Evolutionary conservation across 2,329 filamentous ascomycete genomes (phyloP).

Genomic region (Cladosporium sp.): DNA sequence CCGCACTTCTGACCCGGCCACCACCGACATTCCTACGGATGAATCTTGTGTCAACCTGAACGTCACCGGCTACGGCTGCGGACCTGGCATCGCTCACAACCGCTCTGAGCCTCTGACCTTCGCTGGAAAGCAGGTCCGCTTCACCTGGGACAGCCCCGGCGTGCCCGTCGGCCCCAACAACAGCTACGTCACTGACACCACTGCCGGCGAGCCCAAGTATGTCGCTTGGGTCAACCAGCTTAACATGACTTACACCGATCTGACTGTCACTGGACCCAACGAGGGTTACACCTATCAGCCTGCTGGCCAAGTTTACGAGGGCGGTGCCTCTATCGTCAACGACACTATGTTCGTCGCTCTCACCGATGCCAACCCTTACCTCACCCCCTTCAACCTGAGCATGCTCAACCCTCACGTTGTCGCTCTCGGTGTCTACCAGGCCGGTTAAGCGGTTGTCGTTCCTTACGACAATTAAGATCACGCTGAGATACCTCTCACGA

Average conservation of each 20-base stretch:
- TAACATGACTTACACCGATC: constrained; percentile 48
- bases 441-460: constrained; percentile 50
- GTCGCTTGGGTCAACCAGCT: constrained; percentile 76
- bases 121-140: constrained; percentile 65
- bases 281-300: constrained; percentile 70
- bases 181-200: constrained; percentile 65
- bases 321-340: constrained; percentile 64
- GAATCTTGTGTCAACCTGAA: constrained; percentile 58
- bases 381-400: constrained; percentile 73
- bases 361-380: constrained; percentile 63
- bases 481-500: too few relatives aligned
- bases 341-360: constrained; percentile 76
- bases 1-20: constrained; percentile 53
- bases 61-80: constrained; percentile 53
- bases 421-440: constrained; percentile 71
- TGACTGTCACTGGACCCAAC: constrained; percentile 61
- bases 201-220: constrained; percentile 57
- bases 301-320: constrained; percentile 60
- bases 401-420: constrained; percentile 73
- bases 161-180: constrained; percentile 72
- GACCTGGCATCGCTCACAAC: constrained; percentile 64
- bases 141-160: constrained; percentile 70
- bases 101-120: constrained; percentile 67
- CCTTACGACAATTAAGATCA: too few relatives aligned
- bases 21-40: constrained; percentile 39